Conservation (phyloP, 768 basidiomycete genomes). For the Hericium coralloides region DNA sequence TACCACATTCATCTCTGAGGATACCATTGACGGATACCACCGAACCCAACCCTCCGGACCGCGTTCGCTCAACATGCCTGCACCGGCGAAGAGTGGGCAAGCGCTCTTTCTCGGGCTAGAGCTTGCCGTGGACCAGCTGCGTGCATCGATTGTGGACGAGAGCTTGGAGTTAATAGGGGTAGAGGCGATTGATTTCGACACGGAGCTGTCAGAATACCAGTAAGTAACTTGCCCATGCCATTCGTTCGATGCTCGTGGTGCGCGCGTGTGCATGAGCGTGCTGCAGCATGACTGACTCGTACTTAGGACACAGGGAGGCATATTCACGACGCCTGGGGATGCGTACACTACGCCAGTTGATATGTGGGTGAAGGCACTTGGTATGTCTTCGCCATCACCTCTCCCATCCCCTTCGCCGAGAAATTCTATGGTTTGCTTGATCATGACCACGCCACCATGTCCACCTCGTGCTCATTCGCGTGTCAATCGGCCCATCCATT, state of each 20-base stretch:
- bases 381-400: conserved; percentile 36
- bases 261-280: background rate
- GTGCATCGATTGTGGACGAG: conserved; percentile 79
- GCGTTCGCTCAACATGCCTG: conserved; percentile 6
- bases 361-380: conserved; percentile 85
- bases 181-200: conserved; percentile 77
- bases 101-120: conserved; percentile 81
- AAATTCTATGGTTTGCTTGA: conserved; percentile 12
- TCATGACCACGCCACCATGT: conserved; percentile 7
- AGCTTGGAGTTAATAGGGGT: conserved; percentile 74
- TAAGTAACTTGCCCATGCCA: conserved; percentile 31
- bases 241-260: background rate
- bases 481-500: background rate
- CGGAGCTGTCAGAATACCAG: conserved; percentile 74
- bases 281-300: conserved; percentile 4
- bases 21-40: background rate
- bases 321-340: conserved; percentile 80
- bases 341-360: conserved; percentile 84
- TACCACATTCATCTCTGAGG: background rate
- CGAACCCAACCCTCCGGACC: background rate
- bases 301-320: conserved; percentile 72
- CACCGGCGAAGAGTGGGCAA: conserved; percentile 29
- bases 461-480: background rate
- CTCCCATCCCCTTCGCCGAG: background rate
- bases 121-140: conserved; percentile 75